Percentiles rank a stretch among this genome's conserved stretches.
Conservation (phyloP, 139 green algal genomes). For the Volvox reticuliferus region DNA sequence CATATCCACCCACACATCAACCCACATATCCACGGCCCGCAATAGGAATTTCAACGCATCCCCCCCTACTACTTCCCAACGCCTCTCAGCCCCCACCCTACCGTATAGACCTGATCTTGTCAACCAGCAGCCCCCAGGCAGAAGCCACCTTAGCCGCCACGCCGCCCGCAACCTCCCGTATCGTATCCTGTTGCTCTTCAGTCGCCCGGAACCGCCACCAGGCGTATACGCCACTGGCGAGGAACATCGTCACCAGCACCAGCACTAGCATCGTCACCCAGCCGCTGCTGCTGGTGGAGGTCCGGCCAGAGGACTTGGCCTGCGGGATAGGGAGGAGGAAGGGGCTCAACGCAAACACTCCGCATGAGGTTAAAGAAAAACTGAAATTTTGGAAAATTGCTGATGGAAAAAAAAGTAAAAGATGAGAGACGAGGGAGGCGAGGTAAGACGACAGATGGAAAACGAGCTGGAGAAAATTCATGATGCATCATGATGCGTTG, state of each 20-base stretch:
- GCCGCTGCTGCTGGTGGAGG: neutral
- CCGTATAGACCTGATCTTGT: neutral
- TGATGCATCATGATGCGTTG: too few relatives aligned
- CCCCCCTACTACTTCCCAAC: too few relatives aligned
- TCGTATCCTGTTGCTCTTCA: constrained; percentile 52
- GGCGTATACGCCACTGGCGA: constrained; percentile 37
- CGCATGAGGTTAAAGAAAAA: too few relatives aligned
- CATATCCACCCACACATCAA: too few relatives aligned
- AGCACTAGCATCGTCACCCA: constrained; percentile 49
- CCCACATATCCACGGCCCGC: too few relatives aligned
- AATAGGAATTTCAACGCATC: too few relatives aligned
- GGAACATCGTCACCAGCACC: constrained; percentile 48
- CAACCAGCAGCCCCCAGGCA: neutral
- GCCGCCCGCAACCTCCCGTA: constrained; percentile 21
- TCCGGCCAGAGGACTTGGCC: neutral
- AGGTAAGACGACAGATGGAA: neutral
- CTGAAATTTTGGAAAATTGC: too few relatives aligned
- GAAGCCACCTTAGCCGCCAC: neutral
- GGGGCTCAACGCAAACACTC: too few relatives aligned
- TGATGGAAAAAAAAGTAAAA: too few relatives aligned
- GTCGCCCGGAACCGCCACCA: constrained; percentile 67
- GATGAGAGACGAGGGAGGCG: too few relatives aligned
- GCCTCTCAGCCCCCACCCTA: too few relatives aligned
- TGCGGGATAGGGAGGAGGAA: neutral
- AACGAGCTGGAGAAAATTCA: neutral